Conservation (phyloP, 768 basidiomycete genomes). For the Leccinellum luteum region DNA sequence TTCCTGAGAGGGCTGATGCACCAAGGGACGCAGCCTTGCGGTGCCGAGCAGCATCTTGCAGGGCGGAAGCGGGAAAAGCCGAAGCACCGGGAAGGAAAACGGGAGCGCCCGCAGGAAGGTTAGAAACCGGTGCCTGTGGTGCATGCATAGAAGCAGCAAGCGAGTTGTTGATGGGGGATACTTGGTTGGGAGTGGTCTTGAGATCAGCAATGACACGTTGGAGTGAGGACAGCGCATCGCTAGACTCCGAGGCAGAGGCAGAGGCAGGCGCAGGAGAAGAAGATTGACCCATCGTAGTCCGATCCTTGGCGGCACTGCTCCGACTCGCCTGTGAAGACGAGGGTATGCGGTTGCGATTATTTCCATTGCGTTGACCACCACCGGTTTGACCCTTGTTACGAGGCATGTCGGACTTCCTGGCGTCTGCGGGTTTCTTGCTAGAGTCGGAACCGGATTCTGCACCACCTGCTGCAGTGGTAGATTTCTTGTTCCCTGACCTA, state of each 20-base stretch:
- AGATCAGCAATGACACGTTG: constrained; percentile 94
- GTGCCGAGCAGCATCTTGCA: constrained; percentile 58
- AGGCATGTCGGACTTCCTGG: constrained; percentile 47
- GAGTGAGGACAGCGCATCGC: constrained; percentile 81
- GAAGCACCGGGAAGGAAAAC: constrained; percentile 70
- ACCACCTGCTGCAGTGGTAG: constrained; percentile 35
- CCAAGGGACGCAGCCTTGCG: constrained; percentile 82
- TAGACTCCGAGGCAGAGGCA: constrained; percentile 57
- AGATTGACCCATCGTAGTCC: constrained; percentile 37
- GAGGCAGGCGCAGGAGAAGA: constrained; percentile 49
- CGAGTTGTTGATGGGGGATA: constrained; percentile 37
- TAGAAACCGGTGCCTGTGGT: constrained; percentile 46
- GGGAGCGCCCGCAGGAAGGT: constrained; percentile 63
- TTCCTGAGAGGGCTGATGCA: constrained; percentile 50
- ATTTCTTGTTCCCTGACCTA: constrained; percentile 63
- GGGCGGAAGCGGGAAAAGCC: constrained; percentile 46
- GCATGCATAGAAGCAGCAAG: constrained; percentile 45
- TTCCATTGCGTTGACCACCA: constrained; percentile 42
- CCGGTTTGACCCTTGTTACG: constrained; percentile 56
- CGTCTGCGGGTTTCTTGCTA: constrained; percentile 56
- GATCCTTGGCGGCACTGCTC: constrained; percentile 48
- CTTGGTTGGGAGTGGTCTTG: constrained; percentile 64
- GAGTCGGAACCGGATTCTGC: constrained; percentile 74
- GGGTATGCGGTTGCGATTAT: constrained; percentile 55
- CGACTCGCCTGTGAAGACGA: constrained; percentile 60